These are phyloP conservation scores for Epichloe hybrida DNA, from an alignment of 2,329 filamentous ascomycete species.

Conservation along the genomic window DNA sequence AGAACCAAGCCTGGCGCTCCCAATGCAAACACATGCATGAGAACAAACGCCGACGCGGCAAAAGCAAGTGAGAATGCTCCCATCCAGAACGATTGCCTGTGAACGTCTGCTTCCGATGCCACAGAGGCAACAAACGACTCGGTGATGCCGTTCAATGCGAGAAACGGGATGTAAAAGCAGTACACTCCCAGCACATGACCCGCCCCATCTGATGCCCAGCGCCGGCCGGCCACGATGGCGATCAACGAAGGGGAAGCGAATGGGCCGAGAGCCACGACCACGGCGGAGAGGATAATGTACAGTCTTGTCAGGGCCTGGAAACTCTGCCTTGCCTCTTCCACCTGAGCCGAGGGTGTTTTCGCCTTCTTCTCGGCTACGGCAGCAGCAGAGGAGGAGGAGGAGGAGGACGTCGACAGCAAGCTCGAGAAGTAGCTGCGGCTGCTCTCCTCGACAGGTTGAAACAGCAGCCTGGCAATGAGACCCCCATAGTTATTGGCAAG, in stretches of 20 bases:
- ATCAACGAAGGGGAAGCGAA: slow-evolving; percentile 61
- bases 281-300: slow-evolving; percentile 61
- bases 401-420: slow-evolving; percentile 38
- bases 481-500: slow-evolving; percentile 92
- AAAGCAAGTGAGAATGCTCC: slow-evolving; percentile 65
- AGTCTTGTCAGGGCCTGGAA: slow-evolving; percentile 52
- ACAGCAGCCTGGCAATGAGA: slow-evolving; percentile 72
- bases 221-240: slow-evolving; percentile 58
- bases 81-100: slow-evolving; percentile 75
- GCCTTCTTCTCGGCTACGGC: background rate
- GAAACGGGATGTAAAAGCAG: slow-evolving; percentile 84
- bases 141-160: slow-evolving; percentile 81
- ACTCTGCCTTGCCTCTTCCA: slow-evolving; percentile 33
- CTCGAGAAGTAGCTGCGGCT: slow-evolving; percentile 82
- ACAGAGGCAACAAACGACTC: slow-evolving; percentile 90
- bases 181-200: slow-evolving; percentile 64
- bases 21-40: slow-evolving; percentile 51
- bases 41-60: slow-evolving; percentile 58
- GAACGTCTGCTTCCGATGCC: slow-evolving; percentile 60
- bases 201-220: slow-evolving; percentile 64
- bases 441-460: slow-evolving; percentile 92
- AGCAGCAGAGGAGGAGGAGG: background rate
- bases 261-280: slow-evolving; percentile 60
- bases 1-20: slow-evolving; percentile 72
- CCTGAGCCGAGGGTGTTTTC: slow-evolving; percentile 12